Conservation (phyloP, 108 stramenopile genomes). For the Stephanodiscus triporus region DNA sequence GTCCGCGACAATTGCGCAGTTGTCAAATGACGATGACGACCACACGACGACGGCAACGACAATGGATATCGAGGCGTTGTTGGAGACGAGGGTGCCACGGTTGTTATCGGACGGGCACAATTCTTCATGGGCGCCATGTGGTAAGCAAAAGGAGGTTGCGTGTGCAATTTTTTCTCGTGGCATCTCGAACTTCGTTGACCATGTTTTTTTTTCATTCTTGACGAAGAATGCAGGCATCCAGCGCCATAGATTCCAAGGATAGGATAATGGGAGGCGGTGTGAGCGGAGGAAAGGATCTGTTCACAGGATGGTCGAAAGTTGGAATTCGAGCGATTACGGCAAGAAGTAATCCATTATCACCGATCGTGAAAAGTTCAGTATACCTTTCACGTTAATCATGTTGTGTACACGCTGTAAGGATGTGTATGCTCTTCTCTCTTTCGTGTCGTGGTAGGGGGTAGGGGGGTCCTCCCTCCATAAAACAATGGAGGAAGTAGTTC, state of each 20-base stretch:
- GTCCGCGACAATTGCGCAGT: neutral
- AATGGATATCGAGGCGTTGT: constrained; percentile 57
- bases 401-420: too few relatives aligned
- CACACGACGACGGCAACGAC: constrained; percentile 16
- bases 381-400: too few relatives aligned
- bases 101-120: constrained; percentile 74
- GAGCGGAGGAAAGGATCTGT: constrained; percentile 55
- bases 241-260: constrained; percentile 65
- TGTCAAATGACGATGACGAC: constrained; percentile 24
- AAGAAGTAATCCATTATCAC: too few relatives aligned
- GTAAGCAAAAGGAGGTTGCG: constrained; percentile 14
- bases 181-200: neutral
- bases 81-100: constrained; percentile 81
- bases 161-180: neutral
- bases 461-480: too few relatives aligned
- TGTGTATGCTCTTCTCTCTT: too few relatives aligned
- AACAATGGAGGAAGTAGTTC: too few relatives aligned
- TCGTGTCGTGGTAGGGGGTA: too few relatives aligned
- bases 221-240: constrained; percentile 75
- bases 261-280: constrained; percentile 58
- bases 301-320: constrained; percentile 34
- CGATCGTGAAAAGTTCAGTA: too few relatives aligned
- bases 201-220: neutral
- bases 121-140: constrained; percentile 83
- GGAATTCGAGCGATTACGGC: constrained; percentile 50